Base-by-base conservation (phyloP, 2,329 filamentous ascomycete genomes). In the Hyphodiscus sp. region DNA sequence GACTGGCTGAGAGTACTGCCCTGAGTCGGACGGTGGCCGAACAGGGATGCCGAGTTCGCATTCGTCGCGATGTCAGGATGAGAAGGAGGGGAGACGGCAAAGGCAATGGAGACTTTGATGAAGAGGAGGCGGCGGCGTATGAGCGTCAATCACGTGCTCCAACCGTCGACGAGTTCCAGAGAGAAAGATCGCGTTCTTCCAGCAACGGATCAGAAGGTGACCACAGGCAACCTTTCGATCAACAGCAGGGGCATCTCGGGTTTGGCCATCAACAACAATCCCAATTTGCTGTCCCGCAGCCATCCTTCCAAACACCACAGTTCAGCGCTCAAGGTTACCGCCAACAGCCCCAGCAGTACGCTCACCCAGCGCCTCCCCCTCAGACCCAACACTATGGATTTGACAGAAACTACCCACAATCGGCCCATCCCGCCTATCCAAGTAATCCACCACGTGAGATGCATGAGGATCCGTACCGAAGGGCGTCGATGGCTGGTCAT, bases 31-130 rank as follows among this genome's bases (percentile, higher is more conserved):
- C 89, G 38, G 91, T 99, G 44, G 91, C 92, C 18, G 92, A 99
- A 70, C 94, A 99, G 72, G 94, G 94, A 54, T 97, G 94, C 70
- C 89, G 92, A 61, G 94, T 99, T 26, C 87, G 94, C 45, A 99
- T 99, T 65, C 83, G 94, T 53, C 88, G 94, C 59, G 94, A 97
- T 72, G 89, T 95, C 7, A 85, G 91, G 54, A 95, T 96, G 88
- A 85, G 91, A 71, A 86, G 89, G 66, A 84, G 90, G 16, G 33
- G 33, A 41, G 87, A 90, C 56, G 80, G 80, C 57, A 91, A 92
- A 72, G 73, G 76, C 11, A 74, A 74, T 47, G 72, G 73, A 45
- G 73, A 74, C 47, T 70, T 67, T 47, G 72, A 74, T 15, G 76
- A 75, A 49, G 82, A 87, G 20, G 83, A 89, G n/a, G 79, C 81